phyloP scores from a whole-genome alignment of 2,329 filamentous ascomycete genomes.

The Neonectria magnoliae region DNA sequence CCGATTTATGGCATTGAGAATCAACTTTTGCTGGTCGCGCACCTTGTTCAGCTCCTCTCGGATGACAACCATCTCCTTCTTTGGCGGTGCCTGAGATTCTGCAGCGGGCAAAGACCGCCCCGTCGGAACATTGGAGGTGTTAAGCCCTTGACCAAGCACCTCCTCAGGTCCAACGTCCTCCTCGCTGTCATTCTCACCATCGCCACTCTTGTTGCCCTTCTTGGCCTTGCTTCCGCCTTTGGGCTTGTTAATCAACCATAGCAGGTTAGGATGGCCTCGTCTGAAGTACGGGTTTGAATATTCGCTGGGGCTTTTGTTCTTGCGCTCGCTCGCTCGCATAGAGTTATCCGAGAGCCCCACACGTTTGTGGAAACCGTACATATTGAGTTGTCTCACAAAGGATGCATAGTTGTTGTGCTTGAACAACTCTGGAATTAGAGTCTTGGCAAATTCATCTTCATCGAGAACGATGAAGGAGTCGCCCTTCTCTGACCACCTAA shows the following conservation, averaged over 20 bases:
- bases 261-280: slow-evolving; percentile 87
- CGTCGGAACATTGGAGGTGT: slow-evolving; percentile 32
- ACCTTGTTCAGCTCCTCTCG: slow-evolving; percentile 84
- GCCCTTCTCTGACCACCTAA: slow-evolving; percentile 96
- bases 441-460: slow-evolving; percentile 98
- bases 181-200: slow-evolving; percentile 77
- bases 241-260: slow-evolving; percentile 97
- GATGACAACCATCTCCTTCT: slow-evolving; percentile 81
- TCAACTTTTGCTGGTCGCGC: slow-evolving; percentile 86
- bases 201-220: slow-evolving; percentile 69
- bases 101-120: slow-evolving; percentile 52
- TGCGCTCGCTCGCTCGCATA: slow-evolving; percentile 95
- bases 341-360: slow-evolving; percentile 95
- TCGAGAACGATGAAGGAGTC: slow-evolving; percentile 97
- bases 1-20: slow-evolving; percentile 82
- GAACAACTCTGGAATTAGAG: slow-evolving; percentile 95
- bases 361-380: slow-evolving; percentile 98
- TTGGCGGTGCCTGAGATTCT: slow-evolving; percentile 61
- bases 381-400: slow-evolving; percentile 94
- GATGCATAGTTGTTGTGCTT: slow-evolving; percentile 99
- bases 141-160: slow-evolving; percentile 34
- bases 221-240: slow-evolving; percentile 74
- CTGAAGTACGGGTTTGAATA: slow-evolving; percentile 98
- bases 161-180: slow-evolving; percentile 59
- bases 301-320: slow-evolving; percentile 97